Evolutionary conservation across 2,329 filamentous ascomycete species (phyloP), one percentile per base, ranked within the genome.

Genomic region (Penicillium olsonii): DNA sequence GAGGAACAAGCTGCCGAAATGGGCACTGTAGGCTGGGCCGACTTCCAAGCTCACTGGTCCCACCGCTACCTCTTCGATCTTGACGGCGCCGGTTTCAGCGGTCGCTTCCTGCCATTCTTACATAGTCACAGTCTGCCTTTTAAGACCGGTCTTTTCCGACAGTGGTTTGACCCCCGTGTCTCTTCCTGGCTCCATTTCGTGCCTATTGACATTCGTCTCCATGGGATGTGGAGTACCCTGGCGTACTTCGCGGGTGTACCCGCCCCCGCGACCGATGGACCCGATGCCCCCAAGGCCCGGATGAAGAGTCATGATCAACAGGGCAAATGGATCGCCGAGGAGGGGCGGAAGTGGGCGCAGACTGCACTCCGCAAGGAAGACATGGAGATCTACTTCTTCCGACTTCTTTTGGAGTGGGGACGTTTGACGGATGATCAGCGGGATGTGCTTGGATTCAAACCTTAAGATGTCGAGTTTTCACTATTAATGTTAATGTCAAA

Each of bases 181-280:
- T 80, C 78, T 50, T 82, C 89, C 0, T 95, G 89, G 89, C 74
- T 85, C 37, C 89, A 95, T 66, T 94, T 90, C 60, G 85, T 92
- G 2, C 90, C 90, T 8, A 71, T 92, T 14, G 89, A 94, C 64
- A 58, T 87, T 2, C 80, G 89, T 3, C 83, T 88, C 17, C 87
- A 91, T 52, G 87, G 82, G 1, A 71, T 94, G 34, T 90, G 88
- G 75, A 84, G 83, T 54, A 89, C 85, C 0, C 69, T 92, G 45
- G 81, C 86, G 0, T 94, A 90, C 69, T 92, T 94, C 62, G 74
- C 78, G 4, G 87, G 87, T 0, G 75, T 72, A 9, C 33, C 53
- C 14, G 61, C 64, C 37, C 70, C 51, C 7, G 37, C 46, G 2
- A 42, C 45, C 7, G 40, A 47, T 17, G 7, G 50, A 42, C 57